Evolutionary conservation across 768 basidiomycete genomes (phyloP), one percentile per base, ranked within the genome.

Genomic region (Lyophyllum atratum): DNA sequence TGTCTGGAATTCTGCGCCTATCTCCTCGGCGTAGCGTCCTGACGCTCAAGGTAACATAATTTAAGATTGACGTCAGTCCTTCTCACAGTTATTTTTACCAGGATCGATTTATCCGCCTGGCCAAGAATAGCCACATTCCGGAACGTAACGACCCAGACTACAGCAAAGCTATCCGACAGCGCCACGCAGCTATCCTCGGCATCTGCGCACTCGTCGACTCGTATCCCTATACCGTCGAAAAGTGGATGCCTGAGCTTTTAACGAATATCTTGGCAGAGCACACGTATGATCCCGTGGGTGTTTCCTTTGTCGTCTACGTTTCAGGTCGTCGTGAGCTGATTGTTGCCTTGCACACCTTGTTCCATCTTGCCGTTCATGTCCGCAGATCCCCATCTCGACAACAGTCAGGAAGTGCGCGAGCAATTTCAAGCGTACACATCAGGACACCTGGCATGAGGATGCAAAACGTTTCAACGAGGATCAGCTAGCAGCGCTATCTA

Each of bases 201-300:
- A 86, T 95, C 43, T 93, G 92, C 61, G 93, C 96, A 5, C 76
- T 98, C 29, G 85, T 98, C 31, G 92, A 95, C 64, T 95, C 94
- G 55, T 96, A 91, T 69, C 96, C 96, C 0, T 97, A 97, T 73
- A 95, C 94, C 1, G 89, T 98, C 14, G 96, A 96, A 66, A 85
- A 87, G 60, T 98, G 95, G 90, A 87, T 96, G 83, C 92, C 95
- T 0, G 85, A 87, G 46, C 80, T 97, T 43, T 74, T 95, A 59
- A 88, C 90, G 37, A 86, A 83, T 58, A 81, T 91, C 19, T 77
- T 95, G 54, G 87, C 86, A 10, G 89, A 91, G 63, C 90, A 93
- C 69, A 87, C 89, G 1, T 91, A 94, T 59, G 92, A 95, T 66
- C 95, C 94, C 12, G 87, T 88, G 59, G 57, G 80, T 65, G 2